Evolutionary conservation across 2,329 filamentous ascomycete genomes (phyloP), one percentile per base, ranked within the genome.

Genomic region (Ophiostoma quercus): DNA sequence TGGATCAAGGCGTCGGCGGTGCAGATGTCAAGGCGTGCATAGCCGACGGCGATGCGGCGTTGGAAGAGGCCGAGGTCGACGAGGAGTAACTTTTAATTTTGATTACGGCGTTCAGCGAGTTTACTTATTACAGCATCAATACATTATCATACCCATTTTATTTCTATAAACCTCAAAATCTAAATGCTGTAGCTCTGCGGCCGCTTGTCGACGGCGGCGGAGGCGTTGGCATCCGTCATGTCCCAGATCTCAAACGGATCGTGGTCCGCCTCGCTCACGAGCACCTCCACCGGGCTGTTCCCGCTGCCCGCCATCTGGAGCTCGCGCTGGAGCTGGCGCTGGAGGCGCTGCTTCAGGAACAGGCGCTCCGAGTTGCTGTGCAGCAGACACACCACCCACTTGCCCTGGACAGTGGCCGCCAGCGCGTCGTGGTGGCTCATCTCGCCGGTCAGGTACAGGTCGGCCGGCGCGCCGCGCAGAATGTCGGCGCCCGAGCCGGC

Each of bases 301-400:
- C 81, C 1, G 76, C 74, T 57, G 34, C 34, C 78, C 77, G 73
- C 1, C 19, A 14, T 22, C 47, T 16, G 3, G 80, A 97, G 79
- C 71, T 82, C 79, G 54, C 82, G 81, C 74, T 88, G 82, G 75
- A 97, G 80, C 78, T 88, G 87, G 22, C 83, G 82, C 75, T 85
- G 84, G 81, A 99, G 84, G 66, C 91, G 87, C 71, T 89, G 84
- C 71, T 84, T 84, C 75, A 99, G 79, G 77, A 94, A 99, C 0
- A 88, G 89, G 47, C 95, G 83, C 82, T 99, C 95, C 0, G 92
- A 95, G 79, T 98, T 98, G 75, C 91, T 94, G 78, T 99, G 95
- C 75, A 97, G 96, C 66, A 96, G 84, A 57, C 90, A 90, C 68
- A 98, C 86, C 0, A 98, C 91, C 69, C 88, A 90, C 73, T 89